A percentile compares a stretch with the other conserved stretches of the same genome.
These are phyloP conservation scores for Colletotrichum gigasporum DNA, from an alignment of 2,329 filamentous ascomycete genomes.

Conservation along the genomic window DNA sequence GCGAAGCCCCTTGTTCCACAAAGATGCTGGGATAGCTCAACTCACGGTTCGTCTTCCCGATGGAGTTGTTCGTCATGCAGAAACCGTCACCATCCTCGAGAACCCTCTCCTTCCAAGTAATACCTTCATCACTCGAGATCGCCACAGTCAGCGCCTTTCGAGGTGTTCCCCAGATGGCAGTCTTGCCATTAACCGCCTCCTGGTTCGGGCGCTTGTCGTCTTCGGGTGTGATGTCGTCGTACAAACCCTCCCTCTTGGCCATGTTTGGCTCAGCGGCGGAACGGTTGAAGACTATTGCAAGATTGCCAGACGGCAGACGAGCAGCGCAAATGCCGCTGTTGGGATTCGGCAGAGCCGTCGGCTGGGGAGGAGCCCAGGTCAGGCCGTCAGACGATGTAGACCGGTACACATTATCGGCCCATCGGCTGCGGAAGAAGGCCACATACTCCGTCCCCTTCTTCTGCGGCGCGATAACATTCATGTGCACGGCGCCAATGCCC, in stretches of 20 bases:
- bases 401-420: slow-evolving; percentile 53
- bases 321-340: slow-evolving; percentile 52
- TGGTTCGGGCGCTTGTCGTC: slow-evolving; percentile 51
- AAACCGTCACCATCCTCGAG: slow-evolving; percentile 55
- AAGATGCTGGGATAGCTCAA: slow-evolving; percentile 54
- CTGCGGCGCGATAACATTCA: slow-evolving; percentile 48
- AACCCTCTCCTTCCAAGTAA: slow-evolving; percentile 47
- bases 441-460: slow-evolving; percentile 40
- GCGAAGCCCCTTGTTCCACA: slow-evolving; percentile 36
- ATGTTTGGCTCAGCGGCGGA: slow-evolving; percentile 44
- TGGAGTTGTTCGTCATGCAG: slow-evolving; percentile 55
- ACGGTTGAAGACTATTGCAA: slow-evolving; percentile 52
- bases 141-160: slow-evolving; percentile 45
- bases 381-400: slow-evolving; percentile 50
- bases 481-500: slow-evolving; percentile 52
- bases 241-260: slow-evolving; percentile 48
- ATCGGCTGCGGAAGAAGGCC: slow-evolving; percentile 52
- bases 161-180: slow-evolving; percentile 55
- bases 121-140: slow-evolving; percentile 45
- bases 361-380: slow-evolving; percentile 45
- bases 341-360: slow-evolving; percentile 51
- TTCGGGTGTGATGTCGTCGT: slow-evolving; percentile 54
- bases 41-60: slow-evolving; percentile 51
- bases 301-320: slow-evolving; percentile 44
- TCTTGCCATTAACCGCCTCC: slow-evolving; percentile 43